Conservation (phyloP, 768 basidiomycete species). For the Lactarius pseudohatsudake region DNA sequence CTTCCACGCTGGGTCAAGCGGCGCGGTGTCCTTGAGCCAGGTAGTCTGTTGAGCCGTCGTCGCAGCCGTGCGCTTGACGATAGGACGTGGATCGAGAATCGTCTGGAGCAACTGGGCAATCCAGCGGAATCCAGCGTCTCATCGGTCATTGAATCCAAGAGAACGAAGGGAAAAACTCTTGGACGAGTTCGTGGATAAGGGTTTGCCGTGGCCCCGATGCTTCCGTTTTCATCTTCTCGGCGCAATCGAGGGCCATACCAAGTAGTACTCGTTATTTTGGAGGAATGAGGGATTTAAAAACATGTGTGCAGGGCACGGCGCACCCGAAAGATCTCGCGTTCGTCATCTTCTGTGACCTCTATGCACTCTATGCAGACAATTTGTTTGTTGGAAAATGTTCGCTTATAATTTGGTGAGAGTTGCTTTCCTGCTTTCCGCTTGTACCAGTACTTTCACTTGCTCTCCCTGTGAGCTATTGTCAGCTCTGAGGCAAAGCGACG, state of each 20-base stretch:
- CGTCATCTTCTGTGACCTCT: slow-evolving; percentile 33
- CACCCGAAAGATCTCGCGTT: slow-evolving; percentile 38
- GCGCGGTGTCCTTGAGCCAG: slow-evolving; percentile 41
- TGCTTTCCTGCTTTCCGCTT: slow-evolving; percentile 34
- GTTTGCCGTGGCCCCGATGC: slow-evolving; percentile 28
- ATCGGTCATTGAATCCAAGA: slow-evolving; percentile 51
- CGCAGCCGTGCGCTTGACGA: slow-evolving; percentile 32
- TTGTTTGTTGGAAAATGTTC: slow-evolving; percentile 47
- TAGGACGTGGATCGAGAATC: slow-evolving; percentile 45
- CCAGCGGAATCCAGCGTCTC: slow-evolving; percentile 58
- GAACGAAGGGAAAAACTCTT: slow-evolving; percentile 30
- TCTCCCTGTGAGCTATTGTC: slow-evolving; percentile 13
- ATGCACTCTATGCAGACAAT: slow-evolving; percentile 52
- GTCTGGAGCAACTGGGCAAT: slow-evolving; percentile 52
- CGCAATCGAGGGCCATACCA: slow-evolving; percentile 32
- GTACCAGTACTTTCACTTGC: slow-evolving; percentile 39
- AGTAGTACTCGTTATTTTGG: slow-evolving; percentile 33
- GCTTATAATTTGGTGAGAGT: slow-evolving; percentile 38
- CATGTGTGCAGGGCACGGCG: slow-evolving; percentile 4
- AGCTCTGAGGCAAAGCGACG: not conserved
- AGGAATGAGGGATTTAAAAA: not conserved
- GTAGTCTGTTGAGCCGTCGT: slow-evolving; percentile 47
- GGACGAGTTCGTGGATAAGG: slow-evolving; percentile 27
- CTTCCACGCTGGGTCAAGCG: slow-evolving; percentile 14
- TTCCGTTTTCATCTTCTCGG: slow-evolving; percentile 35